Base-by-base conservation (phyloP, 2,329 filamentous ascomycete genomes). In the Trichophyton rubrum region DNA sequence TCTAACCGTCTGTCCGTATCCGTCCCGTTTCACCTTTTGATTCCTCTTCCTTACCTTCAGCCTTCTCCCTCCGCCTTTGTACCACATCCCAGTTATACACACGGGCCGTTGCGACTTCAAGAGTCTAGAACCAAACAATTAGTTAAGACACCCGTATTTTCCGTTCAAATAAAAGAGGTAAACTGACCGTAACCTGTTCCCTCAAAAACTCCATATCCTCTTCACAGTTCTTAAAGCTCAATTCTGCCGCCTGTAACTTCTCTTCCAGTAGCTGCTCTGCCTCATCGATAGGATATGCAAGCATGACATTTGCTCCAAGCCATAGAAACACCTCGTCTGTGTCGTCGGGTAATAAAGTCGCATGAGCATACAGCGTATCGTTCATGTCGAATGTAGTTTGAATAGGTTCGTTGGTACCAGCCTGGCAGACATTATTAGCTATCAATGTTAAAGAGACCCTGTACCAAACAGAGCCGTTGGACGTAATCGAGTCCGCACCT, bases 11-110 rank as follows among this genome's bases (percentile, higher is more conserved):
- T 24, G 58, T 30, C 38, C 45, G 49, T 59, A 20, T 35, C 27
- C 55, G 56, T 56, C 7, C 56, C 49, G 7, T 30, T 27, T 43
- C 33, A 43, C 22, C 41, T n/a, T 56, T 43, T 15, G 84, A 82
- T 58, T 69, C 70, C 61, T 74, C 73, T 59, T 73, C 74, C 71
- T 77, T 75, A 56, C 75, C 76, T 45, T 80, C 77, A 2, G 76
- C 79, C 73, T 90, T 93, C 63, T 96, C 90, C 79, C 96, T 96
- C 67, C 93, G 82, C 76, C 95, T 89, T 78, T 96, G 89, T 49
- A 92, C 89, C 3, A 99, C 90, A 70, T 99, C 93, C 92, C 93
- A 97, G 75, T 99, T 99, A 75, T 99, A 97, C n/a, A 99, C 91
- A 65, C 93, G 82, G 22, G 93, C 93, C 45, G 92, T 90, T 3